A percentile compares a stretch with the other conserved stretches of the same genome.
Evolutionary conservation across 768 basidiomycete genomes (phyloP).

Genomic region (Zangia roseola): DNA sequence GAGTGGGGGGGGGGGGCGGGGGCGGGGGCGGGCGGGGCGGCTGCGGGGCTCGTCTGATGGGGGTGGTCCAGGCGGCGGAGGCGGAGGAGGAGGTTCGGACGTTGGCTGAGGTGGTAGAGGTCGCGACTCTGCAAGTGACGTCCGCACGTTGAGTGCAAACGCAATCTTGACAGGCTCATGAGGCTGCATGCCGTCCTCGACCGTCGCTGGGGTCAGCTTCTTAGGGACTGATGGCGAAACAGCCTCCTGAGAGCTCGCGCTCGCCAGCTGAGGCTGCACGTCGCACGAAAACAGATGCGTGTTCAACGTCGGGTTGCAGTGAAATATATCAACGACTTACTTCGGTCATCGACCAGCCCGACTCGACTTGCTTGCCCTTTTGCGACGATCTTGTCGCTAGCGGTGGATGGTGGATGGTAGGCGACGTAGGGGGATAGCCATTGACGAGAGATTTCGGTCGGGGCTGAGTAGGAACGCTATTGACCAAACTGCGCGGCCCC

Average conservation of each 20-base stretch:
- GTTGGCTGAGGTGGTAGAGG: constrained; percentile 37
- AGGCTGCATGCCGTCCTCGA: constrained; percentile 31
- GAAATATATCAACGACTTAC: constrained; percentile 23
- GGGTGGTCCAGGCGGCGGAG: constrained; percentile 32
- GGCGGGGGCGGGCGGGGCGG: constrained; percentile 28
- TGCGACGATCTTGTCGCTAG: constrained; percentile 34
- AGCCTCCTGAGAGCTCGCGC: constrained; percentile 14
- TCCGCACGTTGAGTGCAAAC: constrained; percentile 30
- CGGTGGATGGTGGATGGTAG: constrained; percentile 27
- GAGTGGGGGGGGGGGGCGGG: constrained; percentile 33
- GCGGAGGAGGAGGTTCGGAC: constrained; percentile 38
- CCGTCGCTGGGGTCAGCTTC: constrained; percentile 19
- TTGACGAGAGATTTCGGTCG: constrained; percentile 45
- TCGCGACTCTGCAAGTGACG: constrained; percentile 25
- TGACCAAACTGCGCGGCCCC: constrained; percentile 60
- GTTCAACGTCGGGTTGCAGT: background rate
- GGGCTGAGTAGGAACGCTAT: constrained; percentile 32
- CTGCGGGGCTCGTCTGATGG: constrained; percentile 27
- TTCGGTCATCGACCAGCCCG: constrained; percentile 34
- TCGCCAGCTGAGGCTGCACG: constrained; percentile 15
- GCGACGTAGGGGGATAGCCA: constrained; percentile 35
- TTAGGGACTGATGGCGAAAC: constrained; percentile 11
- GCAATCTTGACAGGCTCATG: constrained; percentile 34
- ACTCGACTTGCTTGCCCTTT: constrained; percentile 45
- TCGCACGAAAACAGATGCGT: constrained; percentile 7